Base-by-base conservation (phyloP, 306 rosid species). In the Dryas alaskensis region DNA sequence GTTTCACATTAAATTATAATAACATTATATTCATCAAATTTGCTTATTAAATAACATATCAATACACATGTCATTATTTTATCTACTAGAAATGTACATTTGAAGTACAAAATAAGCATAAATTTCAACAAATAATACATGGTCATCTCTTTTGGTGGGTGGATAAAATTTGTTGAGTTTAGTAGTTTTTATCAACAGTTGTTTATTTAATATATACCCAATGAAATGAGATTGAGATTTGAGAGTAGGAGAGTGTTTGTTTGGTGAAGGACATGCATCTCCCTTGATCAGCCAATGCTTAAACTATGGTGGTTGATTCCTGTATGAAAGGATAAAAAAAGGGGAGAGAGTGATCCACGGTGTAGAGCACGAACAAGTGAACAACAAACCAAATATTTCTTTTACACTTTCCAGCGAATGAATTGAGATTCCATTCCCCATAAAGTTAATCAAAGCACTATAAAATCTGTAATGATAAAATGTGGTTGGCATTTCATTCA, bases 401-500 rank as follows among this genome's bases (percentile, higher is more conserved):
- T 49, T 5, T 64, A 55, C 10, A 9, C 19, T 54, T 31, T 69
- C 51, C 22, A 72, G 61, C 60, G 59, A 76, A 46, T 58, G 62
- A 65, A 39, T 53, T 77, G 48, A 54, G 73, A 77, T 77, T 73
- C 73, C 73, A 68, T 47, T 44, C 10, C 40, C 37, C 54, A 4
- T 19, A 62, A 54, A 22, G 54, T 62, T 31, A 49, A 48, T 54
- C 40, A 70, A 48, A 31, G 60, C 22, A 76, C 53, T 46, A 59
- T 3, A 62, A 65, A 66, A 50, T 45, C 16, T 59, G 60, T 5
- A 69, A 69, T 69, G 73, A 69, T 53, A 69, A 52, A 37, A 4
- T 69, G 72, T 54, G 72, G 79, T 69, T 40, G 73, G 57, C 60
- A 17, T 39, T 67, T 78, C 65, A 74, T 78, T 78, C 81, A 81